These are phyloP conservation scores for Pelargonium cotyledonis DNA, from an alignment of 441 rosid genomes.

Conservation along the genomic window DNA sequence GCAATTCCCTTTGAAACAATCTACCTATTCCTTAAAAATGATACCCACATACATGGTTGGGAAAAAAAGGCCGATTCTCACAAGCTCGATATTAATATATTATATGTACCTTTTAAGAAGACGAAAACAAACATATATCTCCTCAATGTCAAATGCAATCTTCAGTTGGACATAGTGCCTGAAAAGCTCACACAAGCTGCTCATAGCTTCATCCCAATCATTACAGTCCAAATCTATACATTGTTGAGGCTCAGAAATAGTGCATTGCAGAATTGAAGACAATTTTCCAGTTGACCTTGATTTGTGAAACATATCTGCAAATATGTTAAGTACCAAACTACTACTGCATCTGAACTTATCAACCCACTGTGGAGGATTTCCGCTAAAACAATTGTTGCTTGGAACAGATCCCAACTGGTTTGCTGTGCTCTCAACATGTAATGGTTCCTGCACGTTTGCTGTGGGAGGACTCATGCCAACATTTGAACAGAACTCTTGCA, in stretches of 20 bases:
- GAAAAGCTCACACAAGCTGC: conserved; percentile 51
- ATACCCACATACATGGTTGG: background rate
- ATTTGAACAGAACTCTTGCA: conserved; percentile 30
- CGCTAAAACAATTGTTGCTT: conserved; percentile 48
- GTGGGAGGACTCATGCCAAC: conserved; percentile 23
- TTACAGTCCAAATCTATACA: conserved; percentile 33
- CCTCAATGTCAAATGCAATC: conserved; percentile 72
- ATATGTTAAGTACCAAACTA: conserved; percentile 32
- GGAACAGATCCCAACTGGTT: conserved; percentile 26
- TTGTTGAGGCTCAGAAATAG: conserved; percentile 31
- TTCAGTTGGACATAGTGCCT: conserved; percentile 61
- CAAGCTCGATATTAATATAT: conserved; percentile 2
- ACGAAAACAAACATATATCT: conserved; percentile 67
- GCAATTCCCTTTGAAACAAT: too few species aligned
- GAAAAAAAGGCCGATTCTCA: background rate
- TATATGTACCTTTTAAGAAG: conserved; percentile 56
- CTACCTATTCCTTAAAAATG: background rate
- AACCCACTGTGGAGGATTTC: conserved; percentile 80
- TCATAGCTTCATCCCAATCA: conserved; percentile 45
- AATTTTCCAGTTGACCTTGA: conserved; percentile 39
- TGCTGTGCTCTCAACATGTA: conserved; percentile 24
- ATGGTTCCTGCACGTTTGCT: conserved; percentile 30
- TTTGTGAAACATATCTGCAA: conserved; percentile 56
- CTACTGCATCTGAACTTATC: conserved; percentile 54
- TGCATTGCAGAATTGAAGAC: conserved; percentile 49